Conservation (phyloP, 2,329 filamentous ascomycete genomes). For the Penicillium sp. region DNA sequence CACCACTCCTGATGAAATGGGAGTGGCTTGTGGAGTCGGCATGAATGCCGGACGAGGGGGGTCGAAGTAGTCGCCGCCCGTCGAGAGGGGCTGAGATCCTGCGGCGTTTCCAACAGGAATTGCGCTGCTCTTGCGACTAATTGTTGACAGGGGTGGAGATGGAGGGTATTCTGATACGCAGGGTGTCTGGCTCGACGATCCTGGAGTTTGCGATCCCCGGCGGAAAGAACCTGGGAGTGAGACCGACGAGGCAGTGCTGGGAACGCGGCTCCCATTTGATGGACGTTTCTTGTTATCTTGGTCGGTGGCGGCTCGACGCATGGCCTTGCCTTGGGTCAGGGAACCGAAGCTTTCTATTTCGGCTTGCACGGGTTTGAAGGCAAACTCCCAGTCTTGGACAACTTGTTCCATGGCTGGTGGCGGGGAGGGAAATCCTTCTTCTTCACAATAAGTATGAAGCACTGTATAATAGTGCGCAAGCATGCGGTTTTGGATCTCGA, state of each 20-base stretch:
- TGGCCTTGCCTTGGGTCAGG: constrained; percentile 59
- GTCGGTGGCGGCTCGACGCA: constrained; percentile 47
- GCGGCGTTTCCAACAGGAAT: constrained; percentile 14
- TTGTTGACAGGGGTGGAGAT: background rate
- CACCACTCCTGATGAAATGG: constrained; percentile 7
- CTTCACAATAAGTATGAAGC: constrained; percentile 62
- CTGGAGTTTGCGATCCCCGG: constrained; percentile 24
- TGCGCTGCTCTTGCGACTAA: constrained; percentile 2
- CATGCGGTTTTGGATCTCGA: constrained; percentile 67
- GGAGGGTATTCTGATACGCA: constrained; percentile 14
- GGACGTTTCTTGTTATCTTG: constrained; percentile 14
- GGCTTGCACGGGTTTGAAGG: constrained; percentile 55
- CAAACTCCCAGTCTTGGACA: constrained; percentile 55
- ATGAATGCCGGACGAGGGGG: constrained; percentile 7
- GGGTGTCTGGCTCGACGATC: constrained; percentile 23
- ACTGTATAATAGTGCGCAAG: constrained; percentile 71
- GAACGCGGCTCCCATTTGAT: constrained; percentile 37
- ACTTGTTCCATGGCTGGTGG: constrained; percentile 65
- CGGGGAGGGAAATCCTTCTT: constrained; percentile 61
- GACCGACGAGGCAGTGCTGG: constrained; percentile 25
- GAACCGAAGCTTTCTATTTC: constrained; percentile 59
- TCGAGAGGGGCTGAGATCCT: constrained; percentile 11
- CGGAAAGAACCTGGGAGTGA: constrained; percentile 27
- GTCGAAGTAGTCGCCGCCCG: constrained; percentile 12
- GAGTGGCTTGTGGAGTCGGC: constrained; percentile 5